These are phyloP conservation scores for Nannochloropsis gaditana DNA, from an alignment of 108 stramenopile genomes.

Conservation along the genomic window DNA sequence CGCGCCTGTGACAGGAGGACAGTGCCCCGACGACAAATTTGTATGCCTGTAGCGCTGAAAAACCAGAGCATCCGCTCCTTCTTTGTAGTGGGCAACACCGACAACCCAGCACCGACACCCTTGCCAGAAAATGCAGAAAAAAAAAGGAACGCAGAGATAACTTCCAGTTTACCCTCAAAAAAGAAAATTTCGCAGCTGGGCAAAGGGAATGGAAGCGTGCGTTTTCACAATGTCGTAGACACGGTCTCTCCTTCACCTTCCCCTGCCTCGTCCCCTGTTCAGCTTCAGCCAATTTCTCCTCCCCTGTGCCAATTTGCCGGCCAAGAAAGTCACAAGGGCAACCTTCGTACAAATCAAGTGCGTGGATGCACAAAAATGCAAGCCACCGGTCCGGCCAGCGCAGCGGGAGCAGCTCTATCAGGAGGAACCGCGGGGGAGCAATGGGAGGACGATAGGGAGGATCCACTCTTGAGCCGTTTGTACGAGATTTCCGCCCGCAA, in stretches of 20 bases:
- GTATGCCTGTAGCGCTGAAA: no score
- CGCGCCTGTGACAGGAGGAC: no score
- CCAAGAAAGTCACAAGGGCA: no score
- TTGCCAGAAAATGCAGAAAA: no score
- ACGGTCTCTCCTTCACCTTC: not conserved
- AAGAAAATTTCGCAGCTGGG: no score
- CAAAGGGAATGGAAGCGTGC: not conserved
- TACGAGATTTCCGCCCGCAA: not conserved
- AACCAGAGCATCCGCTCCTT: not conserved
- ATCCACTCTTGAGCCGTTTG: conserved; percentile 12
- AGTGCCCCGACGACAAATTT: no score
- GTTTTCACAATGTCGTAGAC: not conserved
- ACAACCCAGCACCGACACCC: not conserved
- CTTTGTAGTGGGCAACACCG: not conserved
- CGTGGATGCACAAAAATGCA: no score
- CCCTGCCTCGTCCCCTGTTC: not conserved
- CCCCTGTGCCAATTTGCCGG: not conserved
- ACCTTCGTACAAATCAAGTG: no score
- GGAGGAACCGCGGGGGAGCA: not conserved
- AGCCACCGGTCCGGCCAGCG: not conserved
- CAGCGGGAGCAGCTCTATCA: not conserved
- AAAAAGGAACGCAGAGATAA: no score
- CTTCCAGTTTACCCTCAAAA: no score
- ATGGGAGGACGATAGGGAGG: not conserved
- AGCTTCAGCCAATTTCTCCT: not conserved